A percentile compares a stretch with the other conserved stretches of the same genome.
phyloP scores from a whole-genome alignment of 2,329 filamentous ascomycete genomes.

The Raffaelea deltoideospora region DNA sequence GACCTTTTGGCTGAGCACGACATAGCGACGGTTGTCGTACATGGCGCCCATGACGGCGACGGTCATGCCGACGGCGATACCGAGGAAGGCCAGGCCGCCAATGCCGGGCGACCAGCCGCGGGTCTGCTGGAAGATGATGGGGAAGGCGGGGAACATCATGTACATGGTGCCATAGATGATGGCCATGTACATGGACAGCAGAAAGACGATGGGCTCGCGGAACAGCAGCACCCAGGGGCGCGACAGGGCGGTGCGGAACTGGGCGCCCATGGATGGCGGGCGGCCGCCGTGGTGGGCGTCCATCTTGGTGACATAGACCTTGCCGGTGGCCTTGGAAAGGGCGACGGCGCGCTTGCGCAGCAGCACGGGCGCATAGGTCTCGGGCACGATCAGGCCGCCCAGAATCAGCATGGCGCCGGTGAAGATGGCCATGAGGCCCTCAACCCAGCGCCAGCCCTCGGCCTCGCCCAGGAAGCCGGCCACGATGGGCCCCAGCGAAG shows the following conservation, averaged over 20 bases:
- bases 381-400: constrained; percentile 35
- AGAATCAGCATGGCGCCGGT: constrained; percentile 44
- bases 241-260: constrained; percentile 41
- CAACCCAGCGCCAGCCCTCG: constrained; percentile 56
- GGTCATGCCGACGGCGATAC: constrained; percentile 53
- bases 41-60: constrained; percentile 38
- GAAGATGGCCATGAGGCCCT: constrained; percentile 49
- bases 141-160: constrained; percentile 45
- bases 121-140: constrained; percentile 48
- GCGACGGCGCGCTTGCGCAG: constrained; percentile 36
- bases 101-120: constrained; percentile 45
- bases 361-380: constrained; percentile 46
- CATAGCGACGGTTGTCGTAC: constrained; percentile 40
- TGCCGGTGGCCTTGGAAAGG: constrained; percentile 36
- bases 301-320: constrained; percentile 34
- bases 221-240: constrained; percentile 57
- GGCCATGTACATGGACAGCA: constrained; percentile 52
- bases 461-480: constrained; percentile 51
- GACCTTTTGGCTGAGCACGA: too few species aligned
- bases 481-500: constrained; percentile 46
- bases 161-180: constrained; percentile 44
- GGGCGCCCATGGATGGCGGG: constrained; percentile 25
- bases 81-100: constrained; percentile 51
- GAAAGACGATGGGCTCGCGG: constrained; percentile 52
- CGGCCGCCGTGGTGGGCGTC: constrained; percentile 8